Percentiles rank a stretch among this genome's conserved stretches.
phyloP scores from a whole-genome alignment of 257 asterid species.

The Solanum okadae region DNA sequence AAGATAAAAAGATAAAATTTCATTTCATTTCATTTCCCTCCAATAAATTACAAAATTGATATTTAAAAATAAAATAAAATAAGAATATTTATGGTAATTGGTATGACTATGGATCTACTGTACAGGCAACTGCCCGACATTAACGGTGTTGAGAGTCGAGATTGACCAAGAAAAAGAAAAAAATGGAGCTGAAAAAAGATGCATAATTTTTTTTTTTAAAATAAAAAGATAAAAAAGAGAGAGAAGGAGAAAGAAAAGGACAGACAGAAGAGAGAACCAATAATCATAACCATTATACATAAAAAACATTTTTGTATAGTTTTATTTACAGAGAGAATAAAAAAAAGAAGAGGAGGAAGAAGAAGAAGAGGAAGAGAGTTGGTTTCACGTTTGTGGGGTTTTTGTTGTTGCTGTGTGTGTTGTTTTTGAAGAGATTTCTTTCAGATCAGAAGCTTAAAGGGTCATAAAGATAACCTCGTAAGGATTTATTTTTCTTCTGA shows the following conservation, averaged over 20 bases:
- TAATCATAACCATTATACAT: not conserved
- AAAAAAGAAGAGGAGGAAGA: not conserved
- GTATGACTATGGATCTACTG: not conserved
- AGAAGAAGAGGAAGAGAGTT: not conserved
- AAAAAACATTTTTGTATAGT: not conserved
- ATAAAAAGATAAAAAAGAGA: not conserved
- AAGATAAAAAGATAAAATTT: not conserved
- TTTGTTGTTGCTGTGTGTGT: not conserved
- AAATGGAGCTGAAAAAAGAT: not conserved
- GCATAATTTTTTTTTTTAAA: not conserved
- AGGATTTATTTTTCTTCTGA: not conserved
- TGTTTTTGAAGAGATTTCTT: not conserved
- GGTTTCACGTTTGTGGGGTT: conserved; percentile 8
- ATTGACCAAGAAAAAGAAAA: not conserved
- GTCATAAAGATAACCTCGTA: not conserved
- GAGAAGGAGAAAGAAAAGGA: not conserved
- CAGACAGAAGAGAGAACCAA: not conserved
- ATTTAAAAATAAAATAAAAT: too few relatives aligned
- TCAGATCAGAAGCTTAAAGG: conserved; percentile 11
- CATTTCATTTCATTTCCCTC: not conserved
- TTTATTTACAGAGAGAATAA: not conserved
- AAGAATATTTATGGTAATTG: not conserved
- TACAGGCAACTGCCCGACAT: conserved; percentile 7
- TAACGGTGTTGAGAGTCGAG: conserved; percentile 8
- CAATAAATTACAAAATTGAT: not conserved